phyloP scores from a whole-genome alignment of 148 eudicot species.

The Chenopodium quinoa region DNA sequence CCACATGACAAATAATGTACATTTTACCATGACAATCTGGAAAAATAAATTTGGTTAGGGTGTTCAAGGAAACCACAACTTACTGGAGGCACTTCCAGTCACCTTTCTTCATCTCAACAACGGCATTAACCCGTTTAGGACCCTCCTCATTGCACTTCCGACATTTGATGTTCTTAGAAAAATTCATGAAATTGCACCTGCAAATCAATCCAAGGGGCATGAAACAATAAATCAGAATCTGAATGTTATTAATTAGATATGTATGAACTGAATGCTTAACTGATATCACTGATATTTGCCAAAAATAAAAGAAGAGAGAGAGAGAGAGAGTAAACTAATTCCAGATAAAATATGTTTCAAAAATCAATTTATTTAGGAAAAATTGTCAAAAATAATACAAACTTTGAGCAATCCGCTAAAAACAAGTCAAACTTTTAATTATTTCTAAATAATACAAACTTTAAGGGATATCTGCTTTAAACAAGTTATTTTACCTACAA shows the following conservation, averaged over 20 bases:
- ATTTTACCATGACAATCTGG: constrained; percentile 3
- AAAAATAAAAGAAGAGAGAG: too few relatives aligned
- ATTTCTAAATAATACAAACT: too few relatives aligned
- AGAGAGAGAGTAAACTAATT: background rate
- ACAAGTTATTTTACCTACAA: too few relatives aligned
- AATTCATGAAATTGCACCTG: constrained; percentile 84
- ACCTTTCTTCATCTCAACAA: constrained; percentile 28
- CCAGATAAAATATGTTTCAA: background rate
- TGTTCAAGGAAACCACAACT: constrained; percentile 27
- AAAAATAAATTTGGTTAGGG: background rate
- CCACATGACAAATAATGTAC: background rate
- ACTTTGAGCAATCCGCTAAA: too few relatives aligned
- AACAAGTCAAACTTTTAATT: too few relatives aligned
- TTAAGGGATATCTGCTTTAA: too few relatives aligned
- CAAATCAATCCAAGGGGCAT: constrained; percentile 30
- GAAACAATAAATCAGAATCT: background rate
- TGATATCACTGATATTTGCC: too few relatives aligned
- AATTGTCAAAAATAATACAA: too few relatives aligned
- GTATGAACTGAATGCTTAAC: background rate
- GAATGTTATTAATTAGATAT: background rate
- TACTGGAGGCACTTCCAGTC: constrained; percentile 93
- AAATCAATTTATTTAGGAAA: background rate
- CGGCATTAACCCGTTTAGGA: constrained; percentile 33
- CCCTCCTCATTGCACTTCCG: constrained; percentile 55
- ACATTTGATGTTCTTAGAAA: constrained; percentile 56